phyloP scores from a whole-genome alignment of 352 stramenopile species.

The Labyrinthula sp. region DNA sequence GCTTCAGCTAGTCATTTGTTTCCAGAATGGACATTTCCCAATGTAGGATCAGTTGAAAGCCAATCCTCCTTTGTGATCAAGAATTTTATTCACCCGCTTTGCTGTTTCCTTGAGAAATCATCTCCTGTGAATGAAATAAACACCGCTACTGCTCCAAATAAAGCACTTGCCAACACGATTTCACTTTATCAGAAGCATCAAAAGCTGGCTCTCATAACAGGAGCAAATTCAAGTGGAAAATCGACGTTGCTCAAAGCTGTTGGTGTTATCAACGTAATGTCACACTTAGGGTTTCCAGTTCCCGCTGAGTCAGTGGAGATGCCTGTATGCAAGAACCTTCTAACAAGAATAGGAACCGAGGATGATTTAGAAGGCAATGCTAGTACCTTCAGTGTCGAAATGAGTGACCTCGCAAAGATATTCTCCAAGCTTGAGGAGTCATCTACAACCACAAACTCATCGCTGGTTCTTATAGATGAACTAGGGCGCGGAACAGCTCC shows the following conservation, averaged over 20 bases:
- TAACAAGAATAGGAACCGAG: slow-evolving; percentile 63
- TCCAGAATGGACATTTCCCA: too few relatives aligned
- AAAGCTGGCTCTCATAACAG: slow-evolving; percentile 51
- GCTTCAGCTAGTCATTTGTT: too few relatives aligned
- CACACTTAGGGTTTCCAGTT: slow-evolving; percentile 67
- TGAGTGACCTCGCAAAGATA: slow-evolving; percentile 61
- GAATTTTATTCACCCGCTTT: too few relatives aligned
- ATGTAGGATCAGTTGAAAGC: too few relatives aligned
- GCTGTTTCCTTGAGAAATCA: too few relatives aligned
- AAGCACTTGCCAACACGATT: slow-evolving; percentile 58
- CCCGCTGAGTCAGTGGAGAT: slow-evolving; percentile 52
- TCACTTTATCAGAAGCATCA: slow-evolving; percentile 12
- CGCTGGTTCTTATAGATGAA: slow-evolving; percentile 65
- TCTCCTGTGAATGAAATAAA: too few relatives aligned
- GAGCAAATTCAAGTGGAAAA: slow-evolving; percentile 65
- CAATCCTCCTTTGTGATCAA: too few relatives aligned
- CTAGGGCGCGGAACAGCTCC: slow-evolving; percentile 62
- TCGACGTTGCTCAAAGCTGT: slow-evolving; percentile 40
- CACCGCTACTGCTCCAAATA: too few relatives aligned
- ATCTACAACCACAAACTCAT: slow-evolving; percentile 34
- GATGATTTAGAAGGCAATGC: slow-evolving; percentile 77
- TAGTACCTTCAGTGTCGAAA: slow-evolving; percentile 67
- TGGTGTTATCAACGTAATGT: slow-evolving; percentile 61
- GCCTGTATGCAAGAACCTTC: slow-evolving; percentile 58
- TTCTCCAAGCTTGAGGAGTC: slow-evolving; percentile 49